A percentile compares a stretch with the other conserved stretches of the same genome.
Conservation (phyloP, 140 eudicot genomes). For the Flaveria floridana region DNA sequence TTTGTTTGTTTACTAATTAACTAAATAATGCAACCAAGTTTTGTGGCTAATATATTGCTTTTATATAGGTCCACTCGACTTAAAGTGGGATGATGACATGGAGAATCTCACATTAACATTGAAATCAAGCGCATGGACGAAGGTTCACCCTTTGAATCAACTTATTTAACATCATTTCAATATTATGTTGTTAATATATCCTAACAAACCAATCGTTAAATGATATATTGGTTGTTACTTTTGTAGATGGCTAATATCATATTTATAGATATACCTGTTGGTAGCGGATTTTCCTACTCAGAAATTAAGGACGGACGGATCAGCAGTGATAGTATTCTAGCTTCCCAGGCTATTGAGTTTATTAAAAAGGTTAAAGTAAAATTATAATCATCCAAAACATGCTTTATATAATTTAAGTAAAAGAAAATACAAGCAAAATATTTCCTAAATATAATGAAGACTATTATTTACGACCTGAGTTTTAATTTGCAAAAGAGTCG, state of each 20-base stretch:
- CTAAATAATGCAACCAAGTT: not conserved
- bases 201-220: not conserved
- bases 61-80: conserved; percentile 39
- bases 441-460: not conserved
- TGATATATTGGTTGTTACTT: not conserved
- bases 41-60: not conserved
- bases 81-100: conserved; percentile 14
- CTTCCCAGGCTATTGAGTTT: conserved; percentile 4
- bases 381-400: not conserved
- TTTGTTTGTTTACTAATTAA: no score
- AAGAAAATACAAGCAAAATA: not conserved
- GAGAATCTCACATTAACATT: conserved; percentile 21
- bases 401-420: not conserved
- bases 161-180: not conserved
- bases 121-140: conserved; percentile 39
- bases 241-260: conserved; percentile 17
- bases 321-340: conserved; percentile 14
- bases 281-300: conserved; percentile 17
- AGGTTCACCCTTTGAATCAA: conserved; percentile 3
- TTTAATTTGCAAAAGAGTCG: not conserved
- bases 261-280: conserved; percentile 19
- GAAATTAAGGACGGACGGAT: not conserved
- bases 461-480: not conserved
- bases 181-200: not conserved
- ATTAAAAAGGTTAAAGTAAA: conserved; percentile 10